Percentiles rank a stretch among this genome's conserved stretches.
Conservation (phyloP, 2,329 filamentous ascomycete species). For the Thielaviopsis euricoi region DNA sequence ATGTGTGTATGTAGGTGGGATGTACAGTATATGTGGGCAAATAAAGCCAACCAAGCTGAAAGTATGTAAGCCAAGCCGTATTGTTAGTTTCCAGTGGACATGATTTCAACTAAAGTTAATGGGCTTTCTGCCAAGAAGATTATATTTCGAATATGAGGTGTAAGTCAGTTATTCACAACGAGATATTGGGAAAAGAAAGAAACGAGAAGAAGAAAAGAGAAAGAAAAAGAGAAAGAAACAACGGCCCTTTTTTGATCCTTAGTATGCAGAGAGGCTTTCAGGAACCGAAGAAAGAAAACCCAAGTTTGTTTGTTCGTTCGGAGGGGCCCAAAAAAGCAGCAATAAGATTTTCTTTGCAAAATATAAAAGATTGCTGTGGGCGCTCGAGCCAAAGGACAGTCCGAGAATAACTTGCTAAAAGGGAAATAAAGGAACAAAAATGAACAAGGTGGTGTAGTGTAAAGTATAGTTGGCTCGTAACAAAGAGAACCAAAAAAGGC, state of each 20-base stretch:
- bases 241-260: no score
- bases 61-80: neutral
- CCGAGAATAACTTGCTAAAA: neutral
- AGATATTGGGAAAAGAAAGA: neutral
- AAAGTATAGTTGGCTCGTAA: neutral
- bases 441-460: neutral
- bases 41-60: neutral
- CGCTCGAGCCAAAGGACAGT: neutral
- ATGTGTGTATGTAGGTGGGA: no score
- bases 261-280: no score
- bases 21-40: neutral
- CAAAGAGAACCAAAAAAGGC: no score
- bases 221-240: neutral
- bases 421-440: neutral
- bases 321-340: neutral
- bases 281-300: neutral
- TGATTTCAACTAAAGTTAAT: neutral
- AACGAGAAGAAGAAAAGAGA: neutral
- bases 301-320: no score
- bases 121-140: neutral
- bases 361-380: neutral
- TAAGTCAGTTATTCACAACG: neutral
- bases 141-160: neutral
- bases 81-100: neutral
- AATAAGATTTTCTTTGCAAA: neutral